phyloP scores from a whole-genome alignment of 192 early-diverging fungal genomes.

The Backusella parvicylindrica region DNA sequence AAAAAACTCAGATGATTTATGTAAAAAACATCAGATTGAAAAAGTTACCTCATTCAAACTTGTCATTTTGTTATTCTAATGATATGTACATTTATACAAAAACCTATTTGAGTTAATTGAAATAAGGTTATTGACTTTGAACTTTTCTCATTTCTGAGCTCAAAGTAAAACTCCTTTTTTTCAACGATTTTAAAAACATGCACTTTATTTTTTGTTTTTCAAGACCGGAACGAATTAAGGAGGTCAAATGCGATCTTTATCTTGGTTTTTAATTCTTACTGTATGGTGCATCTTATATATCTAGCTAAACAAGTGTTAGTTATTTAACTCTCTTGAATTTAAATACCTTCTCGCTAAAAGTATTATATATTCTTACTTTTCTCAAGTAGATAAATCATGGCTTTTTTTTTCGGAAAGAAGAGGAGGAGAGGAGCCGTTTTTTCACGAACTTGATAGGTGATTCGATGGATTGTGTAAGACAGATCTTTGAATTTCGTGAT shows the following conservation, averaged over 20 bases:
- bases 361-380: neutral
- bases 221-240: neutral
- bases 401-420: neutral
- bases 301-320: neutral
- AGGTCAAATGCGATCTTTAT: neutral
- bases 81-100: neutral
- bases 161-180: neutral
- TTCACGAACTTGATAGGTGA: neutral
- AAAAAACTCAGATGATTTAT: neutral
- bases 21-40: neutral
- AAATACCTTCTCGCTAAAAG: neutral
- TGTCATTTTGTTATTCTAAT: neutral
- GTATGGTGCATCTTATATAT: neutral
- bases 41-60: no score
- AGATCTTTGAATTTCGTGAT: neutral
- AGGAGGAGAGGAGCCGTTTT: neutral
- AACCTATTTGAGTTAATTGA: neutral
- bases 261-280: neutral
- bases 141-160: neutral
- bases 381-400: neutral
- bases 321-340: neutral
- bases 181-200: neutral
- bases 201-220: neutral
- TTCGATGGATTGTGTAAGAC: neutral
- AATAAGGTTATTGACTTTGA: neutral